Evolutionary conservation across 2,329 filamentous ascomycete species (phyloP).

Genomic region (Emmonsiellopsis sp.): DNA sequence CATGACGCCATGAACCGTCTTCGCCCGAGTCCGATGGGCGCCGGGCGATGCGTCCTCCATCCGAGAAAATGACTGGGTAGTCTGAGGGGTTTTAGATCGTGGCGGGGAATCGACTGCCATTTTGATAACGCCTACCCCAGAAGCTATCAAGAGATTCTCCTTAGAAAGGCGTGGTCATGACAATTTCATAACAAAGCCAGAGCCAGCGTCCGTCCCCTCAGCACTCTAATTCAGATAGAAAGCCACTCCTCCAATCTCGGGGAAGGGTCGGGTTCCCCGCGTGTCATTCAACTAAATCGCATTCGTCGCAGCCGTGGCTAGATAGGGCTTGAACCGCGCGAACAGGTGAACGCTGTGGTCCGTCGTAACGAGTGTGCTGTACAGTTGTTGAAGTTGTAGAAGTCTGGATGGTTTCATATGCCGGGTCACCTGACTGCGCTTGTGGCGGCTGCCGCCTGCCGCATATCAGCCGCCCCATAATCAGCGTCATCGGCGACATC

Average conservation of each 20-base stretch:
- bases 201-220: too few relatives aligned
- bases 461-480: not conserved
- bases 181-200: not conserved
- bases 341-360: too few relatives aligned
- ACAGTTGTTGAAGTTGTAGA: too few relatives aligned
- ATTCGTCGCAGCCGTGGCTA: too few relatives aligned
- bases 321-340: too few relatives aligned
- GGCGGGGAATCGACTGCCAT: not conserved
- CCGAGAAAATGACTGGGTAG: constrained; percentile 1
- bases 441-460: not conserved
- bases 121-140: not conserved
- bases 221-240: too few relatives aligned
- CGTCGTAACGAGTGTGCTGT: too few relatives aligned
- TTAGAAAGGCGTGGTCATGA: not conserved
- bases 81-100: not conserved
- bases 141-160: not conserved
- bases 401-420: not conserved
- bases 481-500: constrained; percentile 1
- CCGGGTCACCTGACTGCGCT: constrained; percentile 1
- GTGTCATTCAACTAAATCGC: too few relatives aligned
- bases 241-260: too few relatives aligned
- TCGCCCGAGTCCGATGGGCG: constrained; percentile 16
- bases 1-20: constrained; percentile 14
- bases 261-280: too few relatives aligned
- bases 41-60: constrained; percentile 2